Percentiles rank a stretch among this genome's conserved stretches.
Evolutionary conservation across 2,329 filamentous ascomycete species (phyloP).

Genomic region (Meredithiella fracta): DNA sequence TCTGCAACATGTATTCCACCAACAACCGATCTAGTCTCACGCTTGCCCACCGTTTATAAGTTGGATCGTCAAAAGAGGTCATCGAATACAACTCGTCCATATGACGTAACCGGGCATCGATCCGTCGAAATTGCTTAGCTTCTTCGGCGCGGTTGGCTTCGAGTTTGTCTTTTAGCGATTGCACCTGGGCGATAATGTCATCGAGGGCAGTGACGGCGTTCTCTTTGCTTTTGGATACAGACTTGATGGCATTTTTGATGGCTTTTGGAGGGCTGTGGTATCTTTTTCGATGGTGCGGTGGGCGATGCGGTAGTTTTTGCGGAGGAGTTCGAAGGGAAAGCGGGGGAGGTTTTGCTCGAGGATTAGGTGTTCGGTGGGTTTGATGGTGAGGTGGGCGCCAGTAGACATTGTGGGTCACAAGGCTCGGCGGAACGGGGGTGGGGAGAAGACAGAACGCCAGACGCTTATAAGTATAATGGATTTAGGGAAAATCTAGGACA

Average conservation of each 20-base stretch:
- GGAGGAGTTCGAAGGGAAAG: slow-evolving; percentile 78
- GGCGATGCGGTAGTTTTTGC: slow-evolving; percentile 82
- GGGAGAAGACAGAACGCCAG: background rate
- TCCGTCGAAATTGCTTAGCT: slow-evolving; percentile 54
- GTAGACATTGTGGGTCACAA: background rate
- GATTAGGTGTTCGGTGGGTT: slow-evolving; percentile 59
- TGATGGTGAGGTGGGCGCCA: slow-evolving; percentile 34
- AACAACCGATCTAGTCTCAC: slow-evolving; percentile 66
- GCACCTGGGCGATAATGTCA: slow-evolving; percentile 69
- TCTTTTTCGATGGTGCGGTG: slow-evolving; percentile 63
- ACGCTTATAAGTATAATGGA: too few species aligned
- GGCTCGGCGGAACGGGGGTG: background rate
- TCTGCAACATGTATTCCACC: slow-evolving; percentile 80
- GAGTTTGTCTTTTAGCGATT: slow-evolving; percentile 77
- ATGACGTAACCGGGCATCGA: slow-evolving; percentile 62
- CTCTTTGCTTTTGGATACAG: slow-evolving; percentile 47
- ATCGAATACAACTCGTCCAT: slow-evolving; percentile 68
- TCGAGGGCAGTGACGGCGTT: slow-evolving; percentile 71
- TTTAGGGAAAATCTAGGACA: background rate
- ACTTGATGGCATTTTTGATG: slow-evolving; percentile 46
- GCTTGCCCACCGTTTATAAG: slow-evolving; percentile 82
- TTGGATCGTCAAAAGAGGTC: slow-evolving; percentile 70
- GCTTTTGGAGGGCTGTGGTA: slow-evolving; percentile 42
- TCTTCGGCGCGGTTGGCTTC: slow-evolving; percentile 64
- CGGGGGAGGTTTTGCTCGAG: slow-evolving; percentile 88